Conservation (phyloP, 169 alveolate genomes). For the Theileria equi region DNA sequence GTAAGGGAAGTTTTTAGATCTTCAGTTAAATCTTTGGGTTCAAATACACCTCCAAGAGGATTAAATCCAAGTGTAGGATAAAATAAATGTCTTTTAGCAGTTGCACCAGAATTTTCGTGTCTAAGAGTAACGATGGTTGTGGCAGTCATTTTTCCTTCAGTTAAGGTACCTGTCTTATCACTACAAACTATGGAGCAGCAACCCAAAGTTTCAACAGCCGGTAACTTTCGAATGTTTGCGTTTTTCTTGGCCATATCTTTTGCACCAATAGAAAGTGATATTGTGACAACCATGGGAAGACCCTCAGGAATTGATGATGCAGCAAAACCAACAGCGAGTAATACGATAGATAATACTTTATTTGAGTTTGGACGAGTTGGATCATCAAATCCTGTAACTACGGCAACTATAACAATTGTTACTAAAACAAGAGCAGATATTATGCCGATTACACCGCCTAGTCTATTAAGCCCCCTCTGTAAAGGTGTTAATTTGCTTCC, state of each 20-base stretch:
- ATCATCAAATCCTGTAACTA: constrained; percentile 76
- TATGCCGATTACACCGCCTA: constrained; percentile 85
- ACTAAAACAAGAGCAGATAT: constrained; percentile 68
- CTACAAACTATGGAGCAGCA: constrained; percentile 95
- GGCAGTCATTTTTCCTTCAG: constrained; percentile 94
- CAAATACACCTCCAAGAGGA: constrained; percentile 86
- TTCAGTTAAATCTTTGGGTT: constrained; percentile 61
- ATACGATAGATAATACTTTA: constrained; percentile 81
- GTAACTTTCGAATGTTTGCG: constrained; percentile 90
- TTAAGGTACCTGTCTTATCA: constrained; percentile 97
- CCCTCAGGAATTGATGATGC: constrained; percentile 97
- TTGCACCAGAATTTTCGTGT: constrained; percentile 37
- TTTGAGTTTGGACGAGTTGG: constrained; percentile 84
- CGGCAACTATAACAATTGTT: constrained; percentile 77
- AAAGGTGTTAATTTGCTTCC: constrained; percentile 77
- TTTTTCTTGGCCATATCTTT: constrained; percentile 91
- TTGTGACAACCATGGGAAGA: constrained; percentile 97
- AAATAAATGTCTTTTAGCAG: constrained; percentile 65
- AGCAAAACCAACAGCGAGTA: constrained; percentile 93
- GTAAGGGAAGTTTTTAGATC: constrained; percentile 46
- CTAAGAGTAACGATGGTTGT: constrained; percentile 78
- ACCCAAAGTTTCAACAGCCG: constrained; percentile 97
- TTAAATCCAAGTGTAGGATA: constrained; percentile 87
- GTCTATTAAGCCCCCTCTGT: constrained; percentile 77
- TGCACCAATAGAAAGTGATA: constrained; percentile 91